Conservation (phyloP, 23 red algal genomes). For the Rhodosorus marinus region DNA sequence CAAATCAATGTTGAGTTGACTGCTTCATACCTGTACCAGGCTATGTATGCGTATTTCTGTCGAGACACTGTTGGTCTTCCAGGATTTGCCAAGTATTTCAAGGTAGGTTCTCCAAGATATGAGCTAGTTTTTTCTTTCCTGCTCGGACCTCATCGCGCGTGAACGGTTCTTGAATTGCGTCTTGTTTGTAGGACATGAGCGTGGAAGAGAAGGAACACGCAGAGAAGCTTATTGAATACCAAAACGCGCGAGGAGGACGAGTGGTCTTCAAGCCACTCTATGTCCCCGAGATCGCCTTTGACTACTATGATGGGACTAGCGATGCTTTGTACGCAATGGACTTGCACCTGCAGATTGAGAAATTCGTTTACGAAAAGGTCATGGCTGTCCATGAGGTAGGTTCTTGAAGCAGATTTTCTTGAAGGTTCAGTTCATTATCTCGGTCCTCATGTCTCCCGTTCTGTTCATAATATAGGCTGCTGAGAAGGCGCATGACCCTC, state of each 20-base stretch:
- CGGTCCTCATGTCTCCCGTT: too few species aligned
- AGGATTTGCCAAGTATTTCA: conserved; percentile 90
- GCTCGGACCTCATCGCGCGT: too few species aligned
- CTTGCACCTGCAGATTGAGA: conserved; percentile 85
- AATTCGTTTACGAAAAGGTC: conserved; percentile 78
- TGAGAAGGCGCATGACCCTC: conserved; percentile 22
- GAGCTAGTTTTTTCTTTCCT: too few species aligned
- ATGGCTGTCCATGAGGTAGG: conserved; percentile 52
- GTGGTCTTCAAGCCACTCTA: conserved; percentile 81
- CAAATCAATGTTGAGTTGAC: conserved; percentile 99
- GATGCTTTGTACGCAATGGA: conserved; percentile 93
- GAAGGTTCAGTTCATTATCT: too few species aligned
- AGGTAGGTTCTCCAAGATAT: too few species aligned
- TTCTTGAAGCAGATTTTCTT: too few species aligned
- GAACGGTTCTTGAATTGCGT: too few species aligned
- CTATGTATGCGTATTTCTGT: conserved; percentile 82
- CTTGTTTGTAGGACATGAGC: too few species aligned
- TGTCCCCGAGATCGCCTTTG: conserved; percentile 73
- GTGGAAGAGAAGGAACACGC: conserved; percentile 69
- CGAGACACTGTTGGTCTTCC: conserved; percentile 80
- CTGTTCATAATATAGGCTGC: conserved; percentile 9
- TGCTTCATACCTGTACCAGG: conserved; percentile 82
- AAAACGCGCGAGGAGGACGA: conserved; percentile 62
- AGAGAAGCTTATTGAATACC: conserved; percentile 68
- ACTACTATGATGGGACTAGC: conserved; percentile 41